Base-by-base conservation (phyloP, 371 early-diverging fungal genomes). In the Choanephora cucurbitarum region DNA sequence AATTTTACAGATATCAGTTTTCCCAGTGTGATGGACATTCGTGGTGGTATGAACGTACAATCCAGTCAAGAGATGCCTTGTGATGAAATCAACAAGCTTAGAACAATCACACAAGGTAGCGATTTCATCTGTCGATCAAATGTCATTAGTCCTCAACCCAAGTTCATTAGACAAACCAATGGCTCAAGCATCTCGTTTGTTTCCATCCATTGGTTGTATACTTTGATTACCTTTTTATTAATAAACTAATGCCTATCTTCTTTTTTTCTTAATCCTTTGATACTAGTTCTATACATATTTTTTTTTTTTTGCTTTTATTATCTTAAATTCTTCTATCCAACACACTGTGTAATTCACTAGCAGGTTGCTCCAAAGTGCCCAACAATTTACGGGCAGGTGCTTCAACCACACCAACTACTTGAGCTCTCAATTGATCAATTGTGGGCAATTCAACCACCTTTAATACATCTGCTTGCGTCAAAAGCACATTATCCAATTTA, bases 371-470 rank as follows among this genome's bases (percentile, higher is more conserved):
- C 63, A 87, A 58, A 33, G 81, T 60, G 49, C 74, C 66, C 28
- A 81, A 63, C 32, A 87, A 54, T 55, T 76, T 80, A 52, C 83
- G 71, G 32, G 79, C 82, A 55, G 84, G 82, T 51, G 80, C 73
- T 60, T 80, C 75, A 54, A 87, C 58, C n/a, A 79, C 57, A 62
- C 85, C 85, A 1, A 80, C 64, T 3, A 85, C 60, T 58, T 87
- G 82, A 34, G 79, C 75, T 48, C 80, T 72, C 37, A 84, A 41
- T 21, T 75, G 69, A 40, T 82, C 67, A 52, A 83, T 58, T 11
- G 77, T 74, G 52, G 87, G 85, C 58, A 87, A 71, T 24, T 82
- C 70, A 8, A 81, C 72, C 9, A 85, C 69, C 70, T 75, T 76
- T 57, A 70, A 67, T 45, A 82, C 77, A 60, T 80, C 85, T 11